phyloP scores from a whole-genome alignment of 1,284 basidiomycete species.

The Flammula alnicola region DNA sequence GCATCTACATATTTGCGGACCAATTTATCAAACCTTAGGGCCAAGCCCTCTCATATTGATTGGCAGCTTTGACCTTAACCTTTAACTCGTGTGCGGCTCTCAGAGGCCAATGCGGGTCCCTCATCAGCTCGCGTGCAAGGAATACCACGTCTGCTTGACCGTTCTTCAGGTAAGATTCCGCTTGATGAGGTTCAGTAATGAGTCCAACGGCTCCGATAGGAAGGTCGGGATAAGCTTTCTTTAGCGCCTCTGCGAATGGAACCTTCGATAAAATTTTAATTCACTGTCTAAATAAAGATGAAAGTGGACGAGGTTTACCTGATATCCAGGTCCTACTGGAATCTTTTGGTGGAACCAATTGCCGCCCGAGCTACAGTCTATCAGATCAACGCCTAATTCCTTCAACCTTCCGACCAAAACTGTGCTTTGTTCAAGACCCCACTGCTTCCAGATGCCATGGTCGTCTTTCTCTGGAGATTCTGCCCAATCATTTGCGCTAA shows the following conservation, averaged over 20 bases:
- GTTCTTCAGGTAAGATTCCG: slow-evolving; percentile 67
- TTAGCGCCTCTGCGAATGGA: slow-evolving; percentile 72
- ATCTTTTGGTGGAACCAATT: slow-evolving; percentile 70
- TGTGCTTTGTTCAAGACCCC: slow-evolving; percentile 81
- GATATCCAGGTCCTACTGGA: slow-evolving; percentile 63
- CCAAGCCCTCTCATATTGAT: slow-evolving; percentile 71
- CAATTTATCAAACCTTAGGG: neutral
- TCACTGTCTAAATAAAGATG: neutral
- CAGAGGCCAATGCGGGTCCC: slow-evolving; percentile 62
- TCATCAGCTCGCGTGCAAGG: slow-evolving; percentile 67
- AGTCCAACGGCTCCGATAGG: slow-evolving; percentile 73
- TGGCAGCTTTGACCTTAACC: slow-evolving; percentile 62
- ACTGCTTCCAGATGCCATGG: slow-evolving; percentile 63
- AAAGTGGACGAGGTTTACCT: slow-evolving; percentile 41
- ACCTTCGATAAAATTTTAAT: slow-evolving; percentile 46
- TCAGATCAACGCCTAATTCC: slow-evolving; percentile 69
- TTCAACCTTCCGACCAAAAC: slow-evolving; percentile 59
- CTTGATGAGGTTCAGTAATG: slow-evolving; percentile 68
- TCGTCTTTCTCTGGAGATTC: slow-evolving; percentile 66
- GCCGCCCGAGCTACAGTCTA: slow-evolving; percentile 75
- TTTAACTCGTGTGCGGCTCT: slow-evolving; percentile 60
- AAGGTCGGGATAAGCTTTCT: slow-evolving; percentile 62
- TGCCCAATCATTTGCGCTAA: slow-evolving; percentile 82
- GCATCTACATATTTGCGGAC: neutral
- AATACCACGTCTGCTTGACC: slow-evolving; percentile 74